Evolutionary conservation across 805 yeast species (phyloP).

Genomic region (Nakazawaea sp.): DNA sequence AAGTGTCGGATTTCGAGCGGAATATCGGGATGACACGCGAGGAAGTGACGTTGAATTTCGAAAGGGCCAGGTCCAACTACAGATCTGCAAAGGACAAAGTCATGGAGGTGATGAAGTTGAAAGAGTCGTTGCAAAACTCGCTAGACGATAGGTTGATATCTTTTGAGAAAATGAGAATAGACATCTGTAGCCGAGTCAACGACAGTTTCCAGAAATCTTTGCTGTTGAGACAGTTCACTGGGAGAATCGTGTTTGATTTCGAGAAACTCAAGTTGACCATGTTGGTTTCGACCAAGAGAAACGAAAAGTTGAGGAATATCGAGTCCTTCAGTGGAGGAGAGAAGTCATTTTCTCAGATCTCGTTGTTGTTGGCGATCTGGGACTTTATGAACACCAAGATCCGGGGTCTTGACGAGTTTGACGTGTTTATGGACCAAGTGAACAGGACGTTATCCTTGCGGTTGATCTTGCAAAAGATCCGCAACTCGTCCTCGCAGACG

Average conservation of each 20-base stretch:
- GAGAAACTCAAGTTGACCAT: conserved; percentile 43
- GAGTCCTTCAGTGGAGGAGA: conserved; percentile 95
- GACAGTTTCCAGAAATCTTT: conserved; percentile 53
- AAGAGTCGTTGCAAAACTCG: conserved; percentile 25
- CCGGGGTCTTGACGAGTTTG: conserved; percentile 92
- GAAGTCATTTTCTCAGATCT: conserved; percentile 87
- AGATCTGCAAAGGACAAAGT: conserved; percentile 35
- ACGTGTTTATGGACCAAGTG: conserved; percentile 95
- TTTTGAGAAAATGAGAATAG: conserved; percentile 30
- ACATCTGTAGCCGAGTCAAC: conserved; percentile 42
- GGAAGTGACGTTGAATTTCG: conserved; percentile 42
- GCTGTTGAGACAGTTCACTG: conserved; percentile 64
- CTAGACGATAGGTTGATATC: conserved; percentile 35
- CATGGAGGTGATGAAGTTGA: conserved; percentile 23
- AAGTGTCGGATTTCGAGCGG: conserved; percentile 45
- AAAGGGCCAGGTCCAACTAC: conserved; percentile 33
- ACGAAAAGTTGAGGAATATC: conserved; percentile 56
- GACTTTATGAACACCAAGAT: conserved; percentile 81
- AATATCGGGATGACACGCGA: conserved; percentile 50
- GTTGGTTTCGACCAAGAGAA: conserved; percentile 55
- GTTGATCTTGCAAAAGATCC: conserved; percentile 61
- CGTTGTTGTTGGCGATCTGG: conserved; percentile 88
- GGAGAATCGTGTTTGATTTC: conserved; percentile 61
- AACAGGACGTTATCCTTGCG: conserved; percentile 76
- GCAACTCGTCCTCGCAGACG: conserved; percentile 65